Evolutionary conservation across 257 asterid genomes (phyloP).

Genomic region (Solanum ossicruentum): DNA sequence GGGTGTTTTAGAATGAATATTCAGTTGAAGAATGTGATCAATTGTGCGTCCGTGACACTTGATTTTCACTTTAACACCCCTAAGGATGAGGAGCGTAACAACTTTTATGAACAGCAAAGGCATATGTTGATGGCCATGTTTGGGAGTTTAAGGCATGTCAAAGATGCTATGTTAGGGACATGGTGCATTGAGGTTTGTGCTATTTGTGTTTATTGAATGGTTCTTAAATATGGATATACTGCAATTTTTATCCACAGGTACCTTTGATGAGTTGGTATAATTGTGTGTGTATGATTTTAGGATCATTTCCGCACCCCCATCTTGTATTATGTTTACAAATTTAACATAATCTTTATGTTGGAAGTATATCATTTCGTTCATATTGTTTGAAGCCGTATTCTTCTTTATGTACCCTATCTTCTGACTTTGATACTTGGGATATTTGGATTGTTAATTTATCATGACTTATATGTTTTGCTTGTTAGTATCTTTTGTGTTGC

Average conservation of each 20-base stretch:
- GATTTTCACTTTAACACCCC: background rate
- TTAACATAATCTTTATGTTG: background rate
- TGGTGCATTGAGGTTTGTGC: constrained; percentile 1
- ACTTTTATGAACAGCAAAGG: background rate
- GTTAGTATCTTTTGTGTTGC: background rate
- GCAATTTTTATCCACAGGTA: background rate
- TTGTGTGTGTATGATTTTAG: background rate
- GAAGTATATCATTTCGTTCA: background rate
- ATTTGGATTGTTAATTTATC: background rate
- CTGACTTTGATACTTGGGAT: background rate
- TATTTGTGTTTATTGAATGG: background rate
- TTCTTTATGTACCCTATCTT: background rate
- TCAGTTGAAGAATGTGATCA: background rate
- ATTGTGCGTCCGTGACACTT: background rate
- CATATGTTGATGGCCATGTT: background rate
- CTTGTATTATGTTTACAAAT: background rate
- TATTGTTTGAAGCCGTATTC: background rate
- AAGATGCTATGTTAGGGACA: background rate
- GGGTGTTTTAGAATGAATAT: background rate
- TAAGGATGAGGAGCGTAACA: background rate
- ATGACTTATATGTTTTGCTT: background rate
- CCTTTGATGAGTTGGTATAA: background rate
- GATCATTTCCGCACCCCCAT: background rate
- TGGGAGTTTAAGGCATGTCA: background rate
- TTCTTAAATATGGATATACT: background rate